These are phyloP conservation scores for Pugionium dolabratum DNA, from an alignment of 345 rosid species.

Conservation along the genomic window DNA sequence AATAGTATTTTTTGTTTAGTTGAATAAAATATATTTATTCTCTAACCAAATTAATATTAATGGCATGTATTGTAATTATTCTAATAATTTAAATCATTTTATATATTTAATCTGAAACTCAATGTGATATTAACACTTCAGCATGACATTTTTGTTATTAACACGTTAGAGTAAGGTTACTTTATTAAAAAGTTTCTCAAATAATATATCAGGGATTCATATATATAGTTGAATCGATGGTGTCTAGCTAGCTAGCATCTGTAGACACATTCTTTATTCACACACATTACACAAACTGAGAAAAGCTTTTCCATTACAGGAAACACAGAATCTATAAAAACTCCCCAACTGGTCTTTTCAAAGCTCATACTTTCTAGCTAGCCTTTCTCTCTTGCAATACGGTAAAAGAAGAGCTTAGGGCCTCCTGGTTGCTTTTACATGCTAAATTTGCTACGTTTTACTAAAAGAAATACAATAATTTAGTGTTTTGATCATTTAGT, in stretches of 20 bases:
- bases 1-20: too few species aligned
- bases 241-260: constrained; percentile 25
- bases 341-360: constrained; percentile 3
- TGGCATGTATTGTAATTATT: too few species aligned
- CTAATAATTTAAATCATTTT: too few species aligned
- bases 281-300: constrained; percentile 22
- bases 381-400: constrained; percentile 32
- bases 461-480: neutral
- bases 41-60: too few species aligned
- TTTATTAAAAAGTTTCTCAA: too few species aligned
- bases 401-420: constrained; percentile 17
- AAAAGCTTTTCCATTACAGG: constrained; percentile 42
- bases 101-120: too few species aligned
- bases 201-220: too few species aligned
- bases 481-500: neutral
- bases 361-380: constrained; percentile 28
- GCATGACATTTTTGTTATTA: too few species aligned
- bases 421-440: neutral
- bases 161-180: too few species aligned
- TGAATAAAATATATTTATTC: too few species aligned
- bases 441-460: neutral
- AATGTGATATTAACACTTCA: too few species aligned
- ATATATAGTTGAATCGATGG: constrained; percentile 14
- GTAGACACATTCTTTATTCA: constrained; percentile 21
- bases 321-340: constrained; percentile 31